Percentiles rank a stretch among this genome's conserved stretches.
Evolutionary conservation across 495 filamentous ascomycete genomes (phyloP).

Genomic region (Penicillium pulvis): DNA sequence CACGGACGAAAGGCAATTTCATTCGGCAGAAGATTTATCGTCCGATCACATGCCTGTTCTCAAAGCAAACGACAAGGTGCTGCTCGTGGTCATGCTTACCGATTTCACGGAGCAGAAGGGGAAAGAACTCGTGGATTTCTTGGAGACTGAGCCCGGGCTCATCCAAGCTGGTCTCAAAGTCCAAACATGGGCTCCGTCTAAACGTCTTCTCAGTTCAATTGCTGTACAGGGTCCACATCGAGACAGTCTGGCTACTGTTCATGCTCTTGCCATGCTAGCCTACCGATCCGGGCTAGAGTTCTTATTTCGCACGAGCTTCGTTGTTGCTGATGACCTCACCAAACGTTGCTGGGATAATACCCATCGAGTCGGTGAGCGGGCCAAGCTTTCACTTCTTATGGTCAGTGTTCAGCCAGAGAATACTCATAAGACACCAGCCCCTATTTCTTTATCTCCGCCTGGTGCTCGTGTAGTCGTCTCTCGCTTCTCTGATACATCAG

Average conservation of each 20-base stretch:
- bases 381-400: neutral
- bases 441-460: neutral
- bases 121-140: neutral
- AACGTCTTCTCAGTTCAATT: neutral
- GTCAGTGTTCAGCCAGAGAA: neutral
- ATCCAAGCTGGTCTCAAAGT: neutral
- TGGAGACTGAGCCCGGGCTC: neutral
- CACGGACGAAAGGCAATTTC: neutral
- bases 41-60: neutral
- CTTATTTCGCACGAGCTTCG: neutral
- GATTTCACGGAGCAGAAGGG: neutral
- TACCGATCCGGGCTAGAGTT: neutral
- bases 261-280: neutral
- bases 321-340: constrained; percentile 1
- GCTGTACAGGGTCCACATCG: neutral
- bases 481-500: neutral
- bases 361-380: neutral
- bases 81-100: neutral
- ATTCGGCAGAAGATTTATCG: neutral
- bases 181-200: neutral
- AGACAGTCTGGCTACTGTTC: constrained; percentile 1
- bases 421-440: neutral
- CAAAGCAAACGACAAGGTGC: neutral
- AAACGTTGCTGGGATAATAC: neutral
- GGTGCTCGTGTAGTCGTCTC: neutral